Base-by-base conservation (phyloP, 176 grass and related monocot species). In the Carex parvula region DNA sequence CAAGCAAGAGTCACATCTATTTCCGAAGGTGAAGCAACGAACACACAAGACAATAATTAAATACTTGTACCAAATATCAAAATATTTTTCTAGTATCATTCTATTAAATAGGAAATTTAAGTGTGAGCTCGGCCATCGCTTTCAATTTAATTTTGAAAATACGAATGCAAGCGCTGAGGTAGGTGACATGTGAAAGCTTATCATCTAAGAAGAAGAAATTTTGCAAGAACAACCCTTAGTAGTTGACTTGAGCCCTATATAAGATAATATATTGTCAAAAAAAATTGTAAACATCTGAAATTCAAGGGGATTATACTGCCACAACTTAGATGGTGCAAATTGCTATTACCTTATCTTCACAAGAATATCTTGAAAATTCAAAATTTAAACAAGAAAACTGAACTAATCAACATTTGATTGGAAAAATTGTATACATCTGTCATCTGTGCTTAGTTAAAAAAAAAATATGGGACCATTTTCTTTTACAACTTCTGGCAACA, bases 181-280 rank as follows among this genome's bases (percentile, higher is more conserved):
- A 72, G 18, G 52, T 74, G 70, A 74, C 21, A 20, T 50, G 70
- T 48, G 70, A 74, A 74, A 74, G 70, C 70, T 74, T 74, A 74
- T 74, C 70, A 13, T 6, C 70, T 50, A 24, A 73, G 70, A 73
- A 22, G 11, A 3, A 10, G 4, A 20, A 52, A 52, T 0, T 74
- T 74, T 74, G 18, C n/a, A 74, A 74, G 39, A 74, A 52, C 4
- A 74, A 74, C 70, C 44, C 20, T 52, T 53, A 74, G 0, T 14
- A 26, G 14, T 14, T 44, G 18, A 48, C n/a, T 24, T 46, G 44
- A 70, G 1, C 18, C 69, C 18, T 46, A 46, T 5, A 41, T 13
- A 24, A 22, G 11, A 44, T 44, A 44, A 44, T 1, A 44, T 44
- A 8, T 44, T 44, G 42, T 8, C 0, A 41, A 41, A 71, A 46